These are phyloP conservation scores for Agaricus blazei DNA, from an alignment of 768 basidiomycete species.

Conservation along the genomic window DNA sequence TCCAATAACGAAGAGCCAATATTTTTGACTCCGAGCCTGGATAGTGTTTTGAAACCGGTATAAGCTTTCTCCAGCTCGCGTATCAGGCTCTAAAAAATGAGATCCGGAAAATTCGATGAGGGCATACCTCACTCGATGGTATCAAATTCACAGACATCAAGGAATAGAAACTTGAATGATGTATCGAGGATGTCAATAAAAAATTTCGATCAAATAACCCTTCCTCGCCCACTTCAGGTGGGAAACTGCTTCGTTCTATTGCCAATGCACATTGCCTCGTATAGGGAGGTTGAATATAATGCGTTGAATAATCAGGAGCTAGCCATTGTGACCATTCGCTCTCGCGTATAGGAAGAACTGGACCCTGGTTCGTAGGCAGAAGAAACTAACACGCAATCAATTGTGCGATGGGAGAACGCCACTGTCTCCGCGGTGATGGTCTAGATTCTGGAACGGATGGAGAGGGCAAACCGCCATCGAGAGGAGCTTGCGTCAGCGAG, in stretches of 20 bases:
- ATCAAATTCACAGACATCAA: conserved; percentile 28
- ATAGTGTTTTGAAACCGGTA: conserved; percentile 19
- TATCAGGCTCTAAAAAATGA: conserved; percentile 18
- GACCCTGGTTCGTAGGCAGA: conserved; percentile 25
- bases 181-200: neutral
- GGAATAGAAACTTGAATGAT: conserved; percentile 21
- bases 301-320: conserved; percentile 25
- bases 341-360: conserved; percentile 27
- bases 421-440: conserved; percentile 15
- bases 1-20: conserved; percentile 27
- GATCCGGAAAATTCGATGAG: conserved; percentile 16
- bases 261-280: conserved; percentile 19
- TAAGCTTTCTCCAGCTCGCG: conserved; percentile 26
- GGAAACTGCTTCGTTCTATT: conserved; percentile 16
- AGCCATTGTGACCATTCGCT: conserved; percentile 26
- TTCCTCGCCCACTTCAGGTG: conserved; percentile 23
- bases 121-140: neutral
- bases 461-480: neutral
- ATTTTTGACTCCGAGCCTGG: conserved; percentile 15
- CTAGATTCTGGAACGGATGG: conserved; percentile 17
- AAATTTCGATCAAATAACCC: conserved; percentile 15
- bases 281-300: conserved; percentile 25
- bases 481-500: neutral
- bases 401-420: conserved; percentile 20
- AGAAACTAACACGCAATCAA: conserved; percentile 22